Percentiles rank a stretch among this genome's conserved stretches.
phyloP scores from a whole-genome alignment of 208 protist genomes.

The Leishmania guyanensis region DNA sequence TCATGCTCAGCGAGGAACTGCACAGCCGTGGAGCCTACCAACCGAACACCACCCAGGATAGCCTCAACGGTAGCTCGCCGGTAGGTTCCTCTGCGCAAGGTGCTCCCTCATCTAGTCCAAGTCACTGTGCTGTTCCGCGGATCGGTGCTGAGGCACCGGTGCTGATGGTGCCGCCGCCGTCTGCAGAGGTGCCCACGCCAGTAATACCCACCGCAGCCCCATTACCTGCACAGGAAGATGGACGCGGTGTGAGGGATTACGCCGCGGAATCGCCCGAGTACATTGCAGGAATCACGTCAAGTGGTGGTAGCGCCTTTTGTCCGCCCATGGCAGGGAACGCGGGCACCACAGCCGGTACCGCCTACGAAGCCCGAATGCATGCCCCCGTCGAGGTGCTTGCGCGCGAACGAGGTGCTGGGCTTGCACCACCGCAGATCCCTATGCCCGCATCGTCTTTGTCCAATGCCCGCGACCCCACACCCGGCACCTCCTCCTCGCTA shows the following conservation, averaged over 20 bases:
- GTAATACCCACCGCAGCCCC: neutral
- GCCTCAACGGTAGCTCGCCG: neutral
- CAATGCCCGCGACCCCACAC: neutral
- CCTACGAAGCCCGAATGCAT: neutral
- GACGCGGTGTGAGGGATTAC: neutral
- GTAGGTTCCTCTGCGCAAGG: neutral
- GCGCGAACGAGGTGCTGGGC: neutral
- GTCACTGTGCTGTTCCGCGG: neutral
- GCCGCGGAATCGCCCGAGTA: neutral
- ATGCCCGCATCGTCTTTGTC: too few species aligned
- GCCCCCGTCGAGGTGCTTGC: neutral
- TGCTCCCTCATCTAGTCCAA: neutral
- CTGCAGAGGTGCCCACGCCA: neutral
- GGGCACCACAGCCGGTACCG: neutral
- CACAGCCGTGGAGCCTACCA: neutral
- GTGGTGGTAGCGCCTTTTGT: neutral
- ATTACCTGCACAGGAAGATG: neutral
- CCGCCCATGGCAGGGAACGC: neutral
- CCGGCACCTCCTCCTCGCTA: neutral
- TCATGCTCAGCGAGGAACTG: constrained; percentile 8
- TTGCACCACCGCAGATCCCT: too few species aligned
- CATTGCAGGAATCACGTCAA: neutral
- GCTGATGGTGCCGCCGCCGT: neutral
- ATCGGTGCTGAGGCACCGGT: neutral
- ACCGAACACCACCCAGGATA: neutral